Base-by-base conservation (phyloP, 768 basidiomycete species). In the Chalciporus pseudorubinellus region DNA sequence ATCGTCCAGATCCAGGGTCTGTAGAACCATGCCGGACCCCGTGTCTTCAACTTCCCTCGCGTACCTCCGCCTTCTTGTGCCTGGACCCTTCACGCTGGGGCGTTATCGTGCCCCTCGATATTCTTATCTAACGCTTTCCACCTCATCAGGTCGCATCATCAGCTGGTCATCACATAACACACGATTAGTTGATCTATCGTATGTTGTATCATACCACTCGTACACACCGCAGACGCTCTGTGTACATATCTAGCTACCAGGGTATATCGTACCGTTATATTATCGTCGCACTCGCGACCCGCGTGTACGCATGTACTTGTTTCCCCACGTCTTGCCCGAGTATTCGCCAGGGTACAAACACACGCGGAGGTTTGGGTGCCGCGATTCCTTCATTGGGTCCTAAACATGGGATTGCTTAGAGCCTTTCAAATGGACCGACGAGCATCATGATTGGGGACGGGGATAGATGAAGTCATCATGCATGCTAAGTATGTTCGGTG, bases 1-100 rank as follows among this genome's bases (percentile, higher is more conserved):
- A 92, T 98, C 59, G 85, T 84, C 26, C 94, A 98, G 72, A 95
- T 93, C 53, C 87, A 92, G 72, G 78, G 74, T 49, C 80, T 92
- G 51, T 92, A 71, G 75, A 49, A 19, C 28, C 20, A 5, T 14
- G 29, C 16, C 18, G 20, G 42, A 41, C 31, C 22, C 43, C 38
- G 14, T 4, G 42, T 20, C 39, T 46, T 36, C 34, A 16, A 16
- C 41, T 46, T 44, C 21, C 22, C 20, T 31, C 18, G 40, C 28
- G 33, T 49, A 44, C 28, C 43, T 36, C 19, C 14, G 28, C 29
- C 34, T 49, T 50, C 46, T 19, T 39, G 26, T 49, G 39, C 40
- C 44, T 19, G 33, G 19, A 34, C 19, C 36, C 38, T 41, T n/a
- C 24, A 36, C 19, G 21, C 22, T 14, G 39, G 29, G 45, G 28